phyloP scores from a whole-genome alignment of 78 protist species.

The Cavenderia fasciculata region DNA sequence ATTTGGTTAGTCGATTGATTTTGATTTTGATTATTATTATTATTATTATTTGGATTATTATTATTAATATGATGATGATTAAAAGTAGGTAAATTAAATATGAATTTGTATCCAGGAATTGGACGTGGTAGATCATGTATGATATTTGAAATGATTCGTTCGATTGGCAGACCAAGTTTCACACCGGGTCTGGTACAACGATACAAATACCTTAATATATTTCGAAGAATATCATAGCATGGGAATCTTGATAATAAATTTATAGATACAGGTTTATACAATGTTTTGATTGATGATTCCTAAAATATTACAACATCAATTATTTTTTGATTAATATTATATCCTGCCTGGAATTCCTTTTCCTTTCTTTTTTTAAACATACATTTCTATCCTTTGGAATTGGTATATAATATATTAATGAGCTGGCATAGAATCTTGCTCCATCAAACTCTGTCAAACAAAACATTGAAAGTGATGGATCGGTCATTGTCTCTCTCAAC shows the following conservation, averaged over 20 bases:
- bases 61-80: neutral
- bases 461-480: conserved; percentile 65
- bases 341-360: neutral
- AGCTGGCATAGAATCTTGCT: conserved; percentile 54
- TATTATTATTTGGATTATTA: neutral
- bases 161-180: conserved; percentile 37
- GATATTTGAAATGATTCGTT: conserved; percentile 69
- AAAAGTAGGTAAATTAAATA: conserved; percentile 2
- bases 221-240: conserved; percentile 34
- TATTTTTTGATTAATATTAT: neutral
- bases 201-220: conserved; percentile 65
- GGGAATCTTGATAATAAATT: conserved; percentile 64
- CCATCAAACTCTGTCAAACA: conserved; percentile 72
- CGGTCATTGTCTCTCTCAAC: neutral
- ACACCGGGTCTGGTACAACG: neutral
- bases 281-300: conserved; percentile 8
- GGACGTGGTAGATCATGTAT: conserved; percentile 68
- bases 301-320: neutral
- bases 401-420: conserved; percentile 48
- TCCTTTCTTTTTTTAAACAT: neutral
- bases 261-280: conserved; percentile 72
- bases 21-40: neutral
- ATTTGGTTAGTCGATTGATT: neutral
- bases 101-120: conserved; percentile 39
- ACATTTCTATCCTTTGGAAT: conserved; percentile 51